A percentile compares a stretch with the other conserved stretches of the same genome.
phyloP scores from a whole-genome alignment of 495 filamentous ascomycete species.

The Penicillium dipodomyicola region DNA sequence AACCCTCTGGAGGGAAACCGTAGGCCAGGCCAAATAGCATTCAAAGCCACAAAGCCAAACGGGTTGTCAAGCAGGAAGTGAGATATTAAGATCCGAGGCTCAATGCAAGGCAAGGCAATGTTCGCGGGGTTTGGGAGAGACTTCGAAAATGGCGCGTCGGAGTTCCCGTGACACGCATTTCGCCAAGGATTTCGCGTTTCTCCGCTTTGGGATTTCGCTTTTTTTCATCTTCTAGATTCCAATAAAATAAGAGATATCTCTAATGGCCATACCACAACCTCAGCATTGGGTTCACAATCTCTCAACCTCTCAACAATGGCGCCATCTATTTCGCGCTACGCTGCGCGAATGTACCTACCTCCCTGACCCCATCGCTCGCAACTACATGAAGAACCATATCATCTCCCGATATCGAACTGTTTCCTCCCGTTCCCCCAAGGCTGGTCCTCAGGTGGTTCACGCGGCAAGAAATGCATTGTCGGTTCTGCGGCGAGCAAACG shows the following conservation, averaged over 20 bases:
- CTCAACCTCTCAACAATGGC: slow-evolving; percentile 37
- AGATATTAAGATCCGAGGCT: slow-evolving; percentile 20
- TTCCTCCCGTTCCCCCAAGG: slow-evolving; percentile 5
- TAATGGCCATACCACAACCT: slow-evolving; percentile 27
- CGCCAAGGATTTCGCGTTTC: slow-evolving; percentile 35
- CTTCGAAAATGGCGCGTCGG: slow-evolving; percentile 37
- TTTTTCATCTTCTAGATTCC: not conserved
- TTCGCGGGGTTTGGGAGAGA: slow-evolving; percentile 26
- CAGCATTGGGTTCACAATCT: slow-evolving; percentile 21
- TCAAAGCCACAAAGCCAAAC: slow-evolving; percentile 8
- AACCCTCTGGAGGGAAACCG: slow-evolving; percentile 30
- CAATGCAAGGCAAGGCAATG: slow-evolving; percentile 27
- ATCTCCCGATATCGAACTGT: slow-evolving; percentile 52
- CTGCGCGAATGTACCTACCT: slow-evolving; percentile 86
- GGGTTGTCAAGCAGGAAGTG: slow-evolving; percentile 13
- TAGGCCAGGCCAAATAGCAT: slow-evolving; percentile 21
- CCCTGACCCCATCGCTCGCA: slow-evolving; percentile 66
- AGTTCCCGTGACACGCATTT: slow-evolving; percentile 27
- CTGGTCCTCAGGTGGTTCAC: slow-evolving; percentile 22
- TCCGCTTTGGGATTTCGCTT: slow-evolving; percentile 26
- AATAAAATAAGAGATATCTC: slow-evolving; percentile 4
- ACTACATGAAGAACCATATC: slow-evolving; percentile 57
- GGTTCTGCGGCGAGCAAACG: slow-evolving; percentile 56
- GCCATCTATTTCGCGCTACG: slow-evolving; percentile 70
- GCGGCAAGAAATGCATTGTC: slow-evolving; percentile 27